phyloP scores from a whole-genome alignment of 768 basidiomycete species.

The Hypholoma sublateritium region DNA sequence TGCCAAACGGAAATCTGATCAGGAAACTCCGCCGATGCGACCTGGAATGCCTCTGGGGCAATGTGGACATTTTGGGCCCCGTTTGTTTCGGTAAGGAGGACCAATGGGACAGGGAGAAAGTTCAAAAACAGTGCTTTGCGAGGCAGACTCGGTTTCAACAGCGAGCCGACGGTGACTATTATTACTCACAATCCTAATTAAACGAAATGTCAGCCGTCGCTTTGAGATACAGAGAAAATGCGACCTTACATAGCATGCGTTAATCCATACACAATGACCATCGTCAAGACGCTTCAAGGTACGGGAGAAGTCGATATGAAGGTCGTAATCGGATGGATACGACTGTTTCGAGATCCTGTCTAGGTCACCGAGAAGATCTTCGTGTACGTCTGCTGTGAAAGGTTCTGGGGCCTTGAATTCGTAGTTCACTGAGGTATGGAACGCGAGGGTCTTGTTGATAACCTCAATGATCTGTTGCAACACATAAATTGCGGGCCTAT shows the following conservation, averaged over 20 bases:
- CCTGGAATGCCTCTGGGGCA: conserved; percentile 53
- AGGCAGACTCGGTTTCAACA: neutral
- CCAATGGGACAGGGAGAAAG: conserved; percentile 51
- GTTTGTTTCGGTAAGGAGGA: conserved; percentile 41
- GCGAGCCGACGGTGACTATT: neutral
- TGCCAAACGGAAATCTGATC: conserved; percentile 59
- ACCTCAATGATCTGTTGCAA: conserved; percentile 52
- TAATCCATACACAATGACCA: conserved; percentile 57
- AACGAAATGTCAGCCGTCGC: neutral
- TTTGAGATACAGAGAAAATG: neutral
- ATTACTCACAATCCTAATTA: conserved; percentile 37
- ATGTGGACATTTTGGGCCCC: conserved; percentile 52
- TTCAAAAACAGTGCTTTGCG: conserved; percentile 40
- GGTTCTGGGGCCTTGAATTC: conserved; percentile 53
- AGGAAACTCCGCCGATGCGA: conserved; percentile 52
- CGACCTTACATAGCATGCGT: conserved; percentile 44
- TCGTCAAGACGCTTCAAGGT: conserved; percentile 57
- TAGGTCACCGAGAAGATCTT: conserved; percentile 52
- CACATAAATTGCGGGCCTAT: neutral
- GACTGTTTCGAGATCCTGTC: conserved; percentile 42
- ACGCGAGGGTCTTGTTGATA: conserved; percentile 56
- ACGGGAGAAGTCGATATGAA: conserved; percentile 57
- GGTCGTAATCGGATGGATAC: conserved; percentile 53
- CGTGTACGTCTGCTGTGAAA: conserved; percentile 54
- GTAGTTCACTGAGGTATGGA: conserved; percentile 65